Percentiles rank a stretch among this genome's conserved stretches.
Conservation (phyloP, 2,329 filamentous ascomycete species). For the Pezicula neosporulosa region DNA sequence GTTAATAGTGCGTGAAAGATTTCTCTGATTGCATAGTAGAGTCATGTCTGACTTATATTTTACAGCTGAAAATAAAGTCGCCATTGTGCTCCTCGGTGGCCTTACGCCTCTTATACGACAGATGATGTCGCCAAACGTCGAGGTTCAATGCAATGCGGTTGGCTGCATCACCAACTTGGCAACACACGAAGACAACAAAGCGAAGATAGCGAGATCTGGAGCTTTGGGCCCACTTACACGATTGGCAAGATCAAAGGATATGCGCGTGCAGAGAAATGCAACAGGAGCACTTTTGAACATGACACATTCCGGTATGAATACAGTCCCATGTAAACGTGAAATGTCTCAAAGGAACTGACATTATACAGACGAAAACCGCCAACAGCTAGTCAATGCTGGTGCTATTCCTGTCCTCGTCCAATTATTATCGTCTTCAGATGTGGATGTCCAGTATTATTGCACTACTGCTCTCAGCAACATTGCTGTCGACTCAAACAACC, state of each 20-base stretch:
- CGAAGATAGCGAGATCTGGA: conserved; percentile 93
- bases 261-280: conserved; percentile 96
- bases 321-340: not conserved
- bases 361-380: conserved; percentile 82
- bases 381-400: conserved; percentile 94
- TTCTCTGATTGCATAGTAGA: not conserved
- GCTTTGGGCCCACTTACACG: conserved; percentile 87
- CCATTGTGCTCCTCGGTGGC: conserved; percentile 90
- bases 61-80: conserved; percentile 94
- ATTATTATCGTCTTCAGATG: conserved; percentile 85
- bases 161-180: conserved; percentile 98
- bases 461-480: conserved; percentile 98
- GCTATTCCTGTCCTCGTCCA: conserved; percentile 98
- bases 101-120: conserved; percentile 90
- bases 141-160: conserved; percentile 98
- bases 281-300: conserved; percentile 96
- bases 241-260: conserved; percentile 94
- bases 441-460: conserved; percentile 99
- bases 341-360: conserved; percentile 9
- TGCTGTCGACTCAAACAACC: conserved; percentile 87
- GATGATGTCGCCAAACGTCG: conserved; percentile 97
- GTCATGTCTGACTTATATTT: conserved; percentile 36
- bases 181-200: conserved; percentile 98
- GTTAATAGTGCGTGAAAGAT: conserved; percentile 75
- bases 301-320: conserved; percentile 85